A percentile compares a stretch with the other conserved stretches of the same genome.
Conservation (phyloP, 2,329 filamentous ascomycete species). For the Plectosphaerella sp. region DNA sequence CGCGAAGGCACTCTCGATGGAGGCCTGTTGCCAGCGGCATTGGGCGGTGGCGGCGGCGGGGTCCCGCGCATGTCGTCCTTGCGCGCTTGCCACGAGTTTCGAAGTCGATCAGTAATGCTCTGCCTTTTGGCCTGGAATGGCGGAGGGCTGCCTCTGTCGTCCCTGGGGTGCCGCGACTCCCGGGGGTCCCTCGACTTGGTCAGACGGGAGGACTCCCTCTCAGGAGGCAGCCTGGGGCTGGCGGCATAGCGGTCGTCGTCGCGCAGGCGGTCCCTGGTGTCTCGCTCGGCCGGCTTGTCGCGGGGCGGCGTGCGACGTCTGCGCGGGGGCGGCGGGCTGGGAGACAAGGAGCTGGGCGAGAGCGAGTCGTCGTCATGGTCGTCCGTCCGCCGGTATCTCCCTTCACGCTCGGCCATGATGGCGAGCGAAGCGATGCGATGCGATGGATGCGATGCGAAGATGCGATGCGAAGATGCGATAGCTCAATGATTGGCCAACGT, state of each 20-base stretch:
- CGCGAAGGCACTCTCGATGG: constrained; percentile 3
- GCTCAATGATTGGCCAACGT: not conserved
- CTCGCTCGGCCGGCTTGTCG: not conserved
- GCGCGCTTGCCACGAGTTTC: constrained; percentile 16
- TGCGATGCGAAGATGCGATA: not conserved
- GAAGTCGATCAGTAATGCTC: constrained; percentile 35
- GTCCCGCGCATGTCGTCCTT: constrained; percentile 9
- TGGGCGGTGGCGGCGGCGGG: constrained; percentile 5
- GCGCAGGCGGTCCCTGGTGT: not conserved
- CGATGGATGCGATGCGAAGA: not conserved
- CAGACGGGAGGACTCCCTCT: not conserved
- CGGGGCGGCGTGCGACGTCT: not conserved
- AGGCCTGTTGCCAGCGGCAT: not conserved
- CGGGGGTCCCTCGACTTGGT: constrained; percentile 5
- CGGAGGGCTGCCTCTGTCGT: constrained; percentile 15
- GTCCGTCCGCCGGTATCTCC: constrained; percentile 1
- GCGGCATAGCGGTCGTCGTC: not conserved
- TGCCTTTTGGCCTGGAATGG: constrained; percentile 27
- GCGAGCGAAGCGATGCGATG: not conserved
- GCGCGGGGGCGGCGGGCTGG: constrained; percentile 6
- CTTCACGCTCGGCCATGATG: not conserved
- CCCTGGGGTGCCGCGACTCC: constrained; percentile 14
- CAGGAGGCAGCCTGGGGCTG: not conserved
- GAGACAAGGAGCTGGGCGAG: constrained; percentile 5
- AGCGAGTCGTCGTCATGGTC: constrained; percentile 2